phyloP scores from a whole-genome alignment of 148 eudicot species.

The Rhododendron mucronatum region DNA sequence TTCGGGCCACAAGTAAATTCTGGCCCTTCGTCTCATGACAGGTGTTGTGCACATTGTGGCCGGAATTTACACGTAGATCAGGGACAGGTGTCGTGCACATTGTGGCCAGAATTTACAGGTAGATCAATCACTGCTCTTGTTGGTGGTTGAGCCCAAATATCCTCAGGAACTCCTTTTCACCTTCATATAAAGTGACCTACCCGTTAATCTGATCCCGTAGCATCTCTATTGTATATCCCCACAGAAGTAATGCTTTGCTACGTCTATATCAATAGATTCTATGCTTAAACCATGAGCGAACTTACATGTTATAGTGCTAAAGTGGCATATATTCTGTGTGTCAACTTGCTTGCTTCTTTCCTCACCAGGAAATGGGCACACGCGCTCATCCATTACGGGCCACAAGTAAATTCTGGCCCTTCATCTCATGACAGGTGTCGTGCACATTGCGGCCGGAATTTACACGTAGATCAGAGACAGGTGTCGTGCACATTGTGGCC shows the following conservation, averaged over 20 bases:
- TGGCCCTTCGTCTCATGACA: background rate
- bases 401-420: constrained; percentile 2
- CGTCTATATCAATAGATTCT: too few species aligned
- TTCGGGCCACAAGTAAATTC: background rate
- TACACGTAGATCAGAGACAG: background rate
- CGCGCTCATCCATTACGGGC: background rate
- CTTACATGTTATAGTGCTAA: background rate
- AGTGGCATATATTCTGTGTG: background rate
- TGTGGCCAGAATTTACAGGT: background rate
- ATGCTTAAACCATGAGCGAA: background rate
- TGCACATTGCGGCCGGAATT: background rate
- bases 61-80: background rate
- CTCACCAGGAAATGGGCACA: background rate
- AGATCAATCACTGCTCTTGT: background rate
- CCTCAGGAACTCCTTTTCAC: background rate
- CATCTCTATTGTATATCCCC: background rate
- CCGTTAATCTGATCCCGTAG: background rate
- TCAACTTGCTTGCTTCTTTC: background rate
- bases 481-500: constrained; percentile 10
- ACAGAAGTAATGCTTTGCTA: background rate
- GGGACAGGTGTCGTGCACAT: constrained; percentile 4
- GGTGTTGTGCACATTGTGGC: constrained; percentile 3
- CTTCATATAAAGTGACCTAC: background rate
- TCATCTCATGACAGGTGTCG: background rate
- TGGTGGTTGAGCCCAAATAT: background rate